phyloP scores from a whole-genome alignment of 768 basidiomycete genomes.

The Termitomyces eurrhizus region DNA sequence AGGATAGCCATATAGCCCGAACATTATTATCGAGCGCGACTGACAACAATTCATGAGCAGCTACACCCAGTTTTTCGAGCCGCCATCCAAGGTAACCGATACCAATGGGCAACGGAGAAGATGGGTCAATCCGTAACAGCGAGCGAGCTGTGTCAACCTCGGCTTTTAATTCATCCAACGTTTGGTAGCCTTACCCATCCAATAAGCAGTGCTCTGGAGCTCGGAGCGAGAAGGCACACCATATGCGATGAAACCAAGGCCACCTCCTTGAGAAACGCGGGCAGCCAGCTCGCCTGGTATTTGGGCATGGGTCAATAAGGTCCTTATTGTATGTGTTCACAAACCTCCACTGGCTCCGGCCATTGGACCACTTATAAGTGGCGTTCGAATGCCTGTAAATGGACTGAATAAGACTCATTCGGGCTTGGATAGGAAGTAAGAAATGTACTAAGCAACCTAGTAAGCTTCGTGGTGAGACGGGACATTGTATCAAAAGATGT shows the following conservation, averaged over 20 bases:
- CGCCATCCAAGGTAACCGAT: slow-evolving; percentile 75
- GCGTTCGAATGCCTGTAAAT: slow-evolving; percentile 48
- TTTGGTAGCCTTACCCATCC: slow-evolving; percentile 39
- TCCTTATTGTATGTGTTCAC: slow-evolving; percentile 13
- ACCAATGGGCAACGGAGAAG: slow-evolving; percentile 53
- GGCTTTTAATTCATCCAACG: slow-evolving; percentile 37
- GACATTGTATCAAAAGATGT: slow-evolving; percentile 14
- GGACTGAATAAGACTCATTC: neutral
- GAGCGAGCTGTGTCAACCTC: slow-evolving; percentile 55
- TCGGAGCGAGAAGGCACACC: slow-evolving; percentile 31
- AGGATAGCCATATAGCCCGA: slow-evolving; percentile 72
- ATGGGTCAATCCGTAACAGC: slow-evolving; percentile 29
- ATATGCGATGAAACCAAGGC: slow-evolving; percentile 71
- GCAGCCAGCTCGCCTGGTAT: slow-evolving; percentile 47
- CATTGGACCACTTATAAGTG: slow-evolving; percentile 69
- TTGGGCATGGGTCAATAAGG: neutral
- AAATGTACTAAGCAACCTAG: slow-evolving; percentile 47
- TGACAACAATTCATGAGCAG: slow-evolving; percentile 39
- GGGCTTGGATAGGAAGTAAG: neutral
- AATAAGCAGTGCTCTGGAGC: slow-evolving; percentile 1
- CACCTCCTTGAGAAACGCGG: slow-evolving; percentile 62
- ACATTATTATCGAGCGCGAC: slow-evolving; percentile 52
- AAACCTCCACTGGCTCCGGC: slow-evolving; percentile 61
- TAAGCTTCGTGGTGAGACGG: slow-evolving; percentile 39
- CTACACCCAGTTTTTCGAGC: slow-evolving; percentile 46